Conservation (phyloP, 2,329 filamentous ascomycete species). For the Penicillium sp. region DNA sequence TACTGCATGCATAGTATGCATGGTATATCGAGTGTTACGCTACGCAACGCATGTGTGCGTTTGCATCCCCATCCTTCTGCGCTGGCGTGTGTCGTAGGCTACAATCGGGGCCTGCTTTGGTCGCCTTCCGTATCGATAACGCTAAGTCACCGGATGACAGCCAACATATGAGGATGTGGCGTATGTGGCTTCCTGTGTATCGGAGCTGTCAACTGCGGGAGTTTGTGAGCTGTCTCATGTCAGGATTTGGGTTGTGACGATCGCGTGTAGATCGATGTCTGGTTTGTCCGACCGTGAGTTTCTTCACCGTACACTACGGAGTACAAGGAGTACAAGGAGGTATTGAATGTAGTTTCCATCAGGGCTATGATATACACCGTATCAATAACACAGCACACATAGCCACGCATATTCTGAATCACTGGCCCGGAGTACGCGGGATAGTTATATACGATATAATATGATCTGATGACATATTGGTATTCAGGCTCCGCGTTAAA, state of each 20-base stretch:
- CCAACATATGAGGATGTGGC: neutral
- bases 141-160: too few relatives aligned
- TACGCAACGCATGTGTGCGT: too few relatives aligned
- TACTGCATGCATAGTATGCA: too few relatives aligned
- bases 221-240: slow-evolving; percentile 27
- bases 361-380: too few relatives aligned
- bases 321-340: too few relatives aligned
- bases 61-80: too few relatives aligned
- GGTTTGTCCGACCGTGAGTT: neutral
- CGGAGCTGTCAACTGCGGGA: slow-evolving; percentile 15
- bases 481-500: neutral
- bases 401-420: neutral
- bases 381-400: too few relatives aligned
- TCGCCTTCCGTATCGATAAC: too few relatives aligned
- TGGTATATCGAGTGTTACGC: too few relatives aligned
- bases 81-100: too few relatives aligned
- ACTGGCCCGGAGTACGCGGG: slow-evolving; percentile 7
- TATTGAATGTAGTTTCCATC: too few relatives aligned
- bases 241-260: slow-evolving; percentile 16
- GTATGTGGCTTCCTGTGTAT: neutral
- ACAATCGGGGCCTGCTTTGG: too few relatives aligned
- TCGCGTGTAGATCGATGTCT: slow-evolving; percentile 7
- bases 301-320: slow-evolving; percentile 2
- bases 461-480: neutral
- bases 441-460: slow-evolving; percentile 1